Conservation (phyloP, 2,329 filamentous ascomycete species). For the Thelonectria olida region DNA sequence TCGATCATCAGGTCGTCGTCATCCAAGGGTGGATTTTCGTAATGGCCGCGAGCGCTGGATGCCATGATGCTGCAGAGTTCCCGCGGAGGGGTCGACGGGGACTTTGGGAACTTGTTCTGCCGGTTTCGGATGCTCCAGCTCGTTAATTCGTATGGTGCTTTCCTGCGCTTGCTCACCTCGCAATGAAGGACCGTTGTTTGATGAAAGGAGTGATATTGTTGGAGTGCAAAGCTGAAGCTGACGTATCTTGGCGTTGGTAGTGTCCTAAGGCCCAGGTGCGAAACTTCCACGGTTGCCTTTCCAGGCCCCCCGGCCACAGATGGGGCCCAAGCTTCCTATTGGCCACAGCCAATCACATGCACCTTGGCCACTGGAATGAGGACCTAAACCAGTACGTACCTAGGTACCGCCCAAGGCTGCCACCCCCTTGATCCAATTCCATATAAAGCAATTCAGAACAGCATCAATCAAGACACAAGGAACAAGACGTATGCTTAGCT, state of each 20-base stretch:
- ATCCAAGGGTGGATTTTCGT: constrained; percentile 67
- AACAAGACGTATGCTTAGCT: too few species aligned
- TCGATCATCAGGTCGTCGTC: constrained; percentile 83
- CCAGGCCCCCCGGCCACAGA: constrained; percentile 33
- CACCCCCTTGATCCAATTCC: neutral
- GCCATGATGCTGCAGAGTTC: constrained; percentile 53
- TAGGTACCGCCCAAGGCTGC: too few species aligned
- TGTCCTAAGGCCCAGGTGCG: constrained; percentile 22
- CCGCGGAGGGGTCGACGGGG: neutral
- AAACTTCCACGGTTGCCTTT: constrained; percentile 45
- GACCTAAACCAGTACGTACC: too few species aligned
- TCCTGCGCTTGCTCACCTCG: neutral
- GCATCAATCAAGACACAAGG: too few species aligned
- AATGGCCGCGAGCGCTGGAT: constrained; percentile 62
- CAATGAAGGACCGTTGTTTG: neutral
- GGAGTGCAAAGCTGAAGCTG: constrained; percentile 35
- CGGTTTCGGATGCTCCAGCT: neutral
- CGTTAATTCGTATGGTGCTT: neutral
- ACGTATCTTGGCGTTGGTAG: constrained; percentile 30
- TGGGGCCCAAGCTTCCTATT: constrained; percentile 38
- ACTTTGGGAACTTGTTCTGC: neutral
- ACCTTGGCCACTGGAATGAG: too few species aligned
- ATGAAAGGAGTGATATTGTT: constrained; percentile 22
- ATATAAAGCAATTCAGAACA: neutral
- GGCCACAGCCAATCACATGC: constrained; percentile 34